Conservation (phyloP, 176 grass and related monocot genomes). For the Tillandsia leiboldiana region DNA sequence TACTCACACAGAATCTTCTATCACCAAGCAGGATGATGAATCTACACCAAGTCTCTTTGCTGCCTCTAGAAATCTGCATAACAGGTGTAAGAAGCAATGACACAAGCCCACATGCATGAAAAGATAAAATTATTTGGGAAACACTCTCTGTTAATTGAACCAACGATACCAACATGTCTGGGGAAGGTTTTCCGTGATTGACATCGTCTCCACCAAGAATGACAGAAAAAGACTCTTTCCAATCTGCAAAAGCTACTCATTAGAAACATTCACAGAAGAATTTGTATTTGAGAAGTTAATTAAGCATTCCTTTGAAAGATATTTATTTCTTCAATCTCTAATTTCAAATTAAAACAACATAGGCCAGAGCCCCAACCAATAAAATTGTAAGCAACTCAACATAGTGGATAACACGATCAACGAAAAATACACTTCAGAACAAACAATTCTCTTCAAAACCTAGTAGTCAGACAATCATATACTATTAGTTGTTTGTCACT, state of each 20-base stretch:
- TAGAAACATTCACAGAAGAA: background rate
- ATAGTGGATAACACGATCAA: too few relatives aligned
- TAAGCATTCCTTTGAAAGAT: too few relatives aligned
- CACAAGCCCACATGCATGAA: background rate
- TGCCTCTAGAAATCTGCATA: conserved; percentile 64
- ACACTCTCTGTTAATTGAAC: background rate
- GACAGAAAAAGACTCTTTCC: conserved; percentile 67
- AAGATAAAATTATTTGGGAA: background rate
- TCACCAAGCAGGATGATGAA: conserved; percentile 59
- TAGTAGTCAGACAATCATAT: too few relatives aligned
- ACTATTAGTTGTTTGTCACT: too few relatives aligned
- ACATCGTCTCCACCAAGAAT: conserved; percentile 83
- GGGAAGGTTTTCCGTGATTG: conserved; percentile 69
- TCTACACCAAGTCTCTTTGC: conserved; percentile 61
- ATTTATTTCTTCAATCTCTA: too few relatives aligned
- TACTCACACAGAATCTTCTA: conserved; percentile 75
- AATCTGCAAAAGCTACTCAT: conserved; percentile 29
- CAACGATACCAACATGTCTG: conserved; percentile 54
- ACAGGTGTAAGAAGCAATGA: conserved; percentile 7
- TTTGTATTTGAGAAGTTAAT: background rate
- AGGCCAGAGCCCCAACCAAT: too few relatives aligned
- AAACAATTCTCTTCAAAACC: too few relatives aligned
- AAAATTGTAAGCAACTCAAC: too few relatives aligned
- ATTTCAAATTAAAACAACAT: too few relatives aligned
- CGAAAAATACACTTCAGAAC: too few relatives aligned